These are phyloP conservation scores for Rhizophagus sp. DNA, from an alignment of 192 early-diverging fungal species.

Conservation along the genomic window DNA sequence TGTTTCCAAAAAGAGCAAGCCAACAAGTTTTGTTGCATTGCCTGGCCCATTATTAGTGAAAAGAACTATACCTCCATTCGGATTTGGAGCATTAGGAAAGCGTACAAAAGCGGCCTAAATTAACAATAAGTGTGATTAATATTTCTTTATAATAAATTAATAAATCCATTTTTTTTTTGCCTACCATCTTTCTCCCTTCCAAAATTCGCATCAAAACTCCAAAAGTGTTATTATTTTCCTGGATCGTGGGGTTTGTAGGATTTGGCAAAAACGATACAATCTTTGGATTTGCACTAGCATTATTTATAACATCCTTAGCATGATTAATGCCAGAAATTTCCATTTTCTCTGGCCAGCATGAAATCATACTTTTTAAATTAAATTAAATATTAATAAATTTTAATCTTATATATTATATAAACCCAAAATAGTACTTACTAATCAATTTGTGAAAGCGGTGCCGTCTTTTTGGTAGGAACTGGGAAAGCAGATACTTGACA, in stretches of 20 bases:
- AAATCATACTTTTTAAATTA: neutral
- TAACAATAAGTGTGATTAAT: neutral
- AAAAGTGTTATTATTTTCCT: slow-evolving; percentile 8
- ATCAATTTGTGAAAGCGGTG: neutral
- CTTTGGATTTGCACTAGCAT: neutral
- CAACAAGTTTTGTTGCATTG: neutral
- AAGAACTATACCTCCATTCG: slow-evolving; percentile 14
- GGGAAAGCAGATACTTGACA: slow-evolving; percentile 15
- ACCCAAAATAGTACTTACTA: neutral
- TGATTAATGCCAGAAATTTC: slow-evolving; percentile 2
- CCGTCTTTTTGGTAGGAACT: neutral
- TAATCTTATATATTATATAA: neutral
- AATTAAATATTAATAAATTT: neutral
- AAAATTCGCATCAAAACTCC: slow-evolving; percentile 7
- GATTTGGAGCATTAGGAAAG: slow-evolving; percentile 13
- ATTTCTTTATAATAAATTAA: neutral
- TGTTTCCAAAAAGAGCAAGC: slow-evolving; percentile 6
- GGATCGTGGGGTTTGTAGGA: neutral
- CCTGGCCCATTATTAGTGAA: neutral
- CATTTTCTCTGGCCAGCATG: slow-evolving; percentile 8
- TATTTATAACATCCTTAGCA: neutral
- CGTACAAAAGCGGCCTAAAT: slow-evolving; percentile 10
- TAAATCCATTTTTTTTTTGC: neutral
- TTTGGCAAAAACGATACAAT: slow-evolving; percentile 7
- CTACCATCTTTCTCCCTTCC: neutral